Base-by-base conservation (phyloP, 495 filamentous ascomycete genomes). In the Aspergillus bridgeri region DNA sequence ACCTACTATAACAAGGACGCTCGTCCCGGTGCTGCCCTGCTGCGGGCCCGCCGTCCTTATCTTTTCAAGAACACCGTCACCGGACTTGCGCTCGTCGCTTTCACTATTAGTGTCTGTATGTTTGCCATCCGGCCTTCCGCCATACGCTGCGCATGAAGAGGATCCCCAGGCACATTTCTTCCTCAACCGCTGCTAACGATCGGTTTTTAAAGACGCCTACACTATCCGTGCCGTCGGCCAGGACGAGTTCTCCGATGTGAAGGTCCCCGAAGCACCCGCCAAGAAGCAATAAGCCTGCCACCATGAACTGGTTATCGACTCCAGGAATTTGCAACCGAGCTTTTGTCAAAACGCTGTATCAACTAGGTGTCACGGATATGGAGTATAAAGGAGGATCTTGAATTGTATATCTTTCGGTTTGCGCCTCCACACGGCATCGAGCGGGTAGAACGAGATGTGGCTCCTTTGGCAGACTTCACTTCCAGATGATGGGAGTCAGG, bases 241-340 rank as follows among this genome's bases (percentile, higher is more conserved):
- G 75, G 94, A 99, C 71, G 91, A 99, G 59, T 99, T 99, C 82
- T 90, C 93, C 63, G 94, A 99, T 69, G 92, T 99, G 54, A 83
- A 84, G 65, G 85, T 96, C 45, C 92, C 93, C 49, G 87, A 89
- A 66, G 77, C 81, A 6, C 87, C 88, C 47, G 72, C 80, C 61
- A 60, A 70, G 53, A 47, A 69, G 56, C 52, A 69, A 63, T 63
- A 59, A 48, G 27, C 6, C 42, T 42, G 6, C 42, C 20, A 42
- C 48, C 23, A 18, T 11, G 3, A 15, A 2, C 22, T 27, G 48
- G 48, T 18, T 25, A 38, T 38, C 9, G 7, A 38, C 33, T 38
- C 33, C 3, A 38, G 33, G 9, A 8, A 38, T 15, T 38, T 38
- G 33, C 33, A 38, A 38, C 33, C 11, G 33, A 38, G 33, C 13